A percentile compares a stretch with the other conserved stretches of the same genome.
These are phyloP conservation scores for Penicillium herquei DNA, from an alignment of 495 filamentous ascomycete genomes.

Conservation along the genomic window DNA sequence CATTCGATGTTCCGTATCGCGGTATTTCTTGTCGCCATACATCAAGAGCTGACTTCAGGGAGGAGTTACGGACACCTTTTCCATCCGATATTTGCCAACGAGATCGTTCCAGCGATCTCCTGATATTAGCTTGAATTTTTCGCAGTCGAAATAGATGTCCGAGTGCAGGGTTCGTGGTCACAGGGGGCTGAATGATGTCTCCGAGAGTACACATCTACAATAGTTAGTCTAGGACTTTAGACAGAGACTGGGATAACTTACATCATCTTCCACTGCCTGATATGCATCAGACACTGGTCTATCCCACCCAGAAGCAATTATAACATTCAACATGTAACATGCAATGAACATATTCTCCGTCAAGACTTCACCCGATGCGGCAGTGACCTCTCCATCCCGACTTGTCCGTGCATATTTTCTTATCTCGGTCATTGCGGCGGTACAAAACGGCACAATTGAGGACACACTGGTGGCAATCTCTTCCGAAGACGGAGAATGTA, in stretches of 20 bases:
- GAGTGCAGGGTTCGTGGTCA: conserved; percentile 23
- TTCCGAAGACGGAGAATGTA: conserved; percentile 35
- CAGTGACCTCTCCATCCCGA: conserved; percentile 8
- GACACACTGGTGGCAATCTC: conserved; percentile 30
- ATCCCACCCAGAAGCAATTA: conserved; percentile 34
- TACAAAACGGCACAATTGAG: conserved; percentile 34
- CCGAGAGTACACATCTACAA: conserved; percentile 25
- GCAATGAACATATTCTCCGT: conserved; percentile 35
- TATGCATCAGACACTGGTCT: conserved; percentile 30
- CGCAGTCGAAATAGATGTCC: conserved; percentile 30
- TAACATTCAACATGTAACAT: conserved; percentile 37
- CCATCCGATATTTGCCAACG: conserved; percentile 12
- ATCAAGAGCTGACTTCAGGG: conserved; percentile 26
- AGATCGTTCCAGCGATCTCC: conserved; percentile 21
- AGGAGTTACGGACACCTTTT: conserved; percentile 14
- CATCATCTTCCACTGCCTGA: conserved; percentile 31
- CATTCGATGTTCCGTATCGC: conserved; percentile 22
- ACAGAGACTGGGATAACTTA: conserved; percentile 7
- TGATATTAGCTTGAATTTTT: conserved; percentile 33
- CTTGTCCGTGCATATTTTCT: conserved; percentile 18
- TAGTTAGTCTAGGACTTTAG: neutral
- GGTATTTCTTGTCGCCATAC: conserved; percentile 36
- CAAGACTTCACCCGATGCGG: conserved; percentile 15
- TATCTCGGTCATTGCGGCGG: conserved; percentile 29
- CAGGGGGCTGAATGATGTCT: conserved; percentile 24